phyloP scores from a whole-genome alignment of 2,329 filamentous ascomycete species.

The Colletotrichum somersetense region DNA sequence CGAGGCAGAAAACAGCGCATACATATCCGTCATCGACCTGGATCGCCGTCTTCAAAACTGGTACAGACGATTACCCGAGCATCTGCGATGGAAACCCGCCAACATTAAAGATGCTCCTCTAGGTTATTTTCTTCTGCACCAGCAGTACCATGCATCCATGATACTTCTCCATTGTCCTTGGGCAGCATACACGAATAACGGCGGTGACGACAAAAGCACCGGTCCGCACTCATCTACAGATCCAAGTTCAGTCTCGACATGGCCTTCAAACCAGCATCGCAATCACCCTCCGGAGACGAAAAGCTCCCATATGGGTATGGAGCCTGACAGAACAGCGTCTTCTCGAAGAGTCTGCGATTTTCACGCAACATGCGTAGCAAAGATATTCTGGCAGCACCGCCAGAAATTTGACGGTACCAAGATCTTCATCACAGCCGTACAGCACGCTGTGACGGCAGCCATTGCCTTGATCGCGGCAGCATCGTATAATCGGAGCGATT shows the following conservation, averaged over 20 bases:
- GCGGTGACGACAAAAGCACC: conserved; percentile 48
- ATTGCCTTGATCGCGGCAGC: conserved; percentile 66
- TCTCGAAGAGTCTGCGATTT: conserved; percentile 67
- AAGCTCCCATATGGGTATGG: conserved; percentile 52
- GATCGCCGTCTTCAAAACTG: conserved; percentile 67
- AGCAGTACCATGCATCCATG: conserved; percentile 67
- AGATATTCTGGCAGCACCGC: conserved; percentile 68
- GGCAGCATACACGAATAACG: conserved; percentile 61
- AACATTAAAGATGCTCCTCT: conserved; percentile 63
- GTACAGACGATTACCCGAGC: conserved; percentile 64
- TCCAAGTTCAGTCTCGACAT: conserved; percentile 41
- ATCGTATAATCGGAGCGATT: conserved; percentile 52
- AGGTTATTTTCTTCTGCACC: conserved; percentile 67
- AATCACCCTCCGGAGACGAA: conserved; percentile 47
- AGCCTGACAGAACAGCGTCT: conserved; percentile 58
- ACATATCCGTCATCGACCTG: conserved; percentile 63
- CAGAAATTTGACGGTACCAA: conserved; percentile 64
- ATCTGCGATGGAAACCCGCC: conserved; percentile 61
- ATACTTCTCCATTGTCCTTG: conserved; percentile 67
- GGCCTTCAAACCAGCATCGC: conserved; percentile 36
- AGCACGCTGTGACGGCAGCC: conserved; percentile 67
- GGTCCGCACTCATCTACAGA: conserved; percentile 51
- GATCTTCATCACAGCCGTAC: conserved; percentile 63
- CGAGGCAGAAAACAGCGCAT: conserved; percentile 59
- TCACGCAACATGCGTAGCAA: conserved; percentile 64